Conservation (phyloP, 2,329 filamentous ascomycete genomes). For the Fonsecaea nubica region DNA sequence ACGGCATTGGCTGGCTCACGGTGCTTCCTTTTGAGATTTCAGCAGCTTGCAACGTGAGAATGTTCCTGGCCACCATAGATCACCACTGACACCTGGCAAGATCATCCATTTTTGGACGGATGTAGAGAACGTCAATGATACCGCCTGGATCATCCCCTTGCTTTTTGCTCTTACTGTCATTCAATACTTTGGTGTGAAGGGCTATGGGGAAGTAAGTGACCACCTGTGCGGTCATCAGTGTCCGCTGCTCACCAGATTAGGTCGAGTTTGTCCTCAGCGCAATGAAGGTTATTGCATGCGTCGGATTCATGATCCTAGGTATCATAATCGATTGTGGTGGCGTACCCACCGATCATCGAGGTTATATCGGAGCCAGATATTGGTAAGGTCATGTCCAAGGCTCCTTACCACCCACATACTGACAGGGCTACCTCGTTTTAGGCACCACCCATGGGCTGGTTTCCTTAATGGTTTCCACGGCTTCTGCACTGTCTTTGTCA, state of each 20-base stretch:
- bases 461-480: constrained; percentile 71
- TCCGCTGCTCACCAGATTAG: constrained; percentile 16
- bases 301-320: constrained; percentile 76
- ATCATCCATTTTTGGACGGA: constrained; percentile 66
- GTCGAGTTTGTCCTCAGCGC: constrained; percentile 65
- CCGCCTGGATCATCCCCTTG: constrained; percentile 39
- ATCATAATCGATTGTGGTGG: constrained; percentile 86
- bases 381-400: constrained; percentile 44
- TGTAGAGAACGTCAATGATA: constrained; percentile 41
- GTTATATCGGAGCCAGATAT: constrained; percentile 34
- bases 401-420: neutral
- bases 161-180: constrained; percentile 27
- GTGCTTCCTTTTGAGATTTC: constrained; percentile 60
- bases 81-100: constrained; percentile 55
- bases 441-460: constrained; percentile 50
- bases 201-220: constrained; percentile 44
- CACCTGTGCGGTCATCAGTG: constrained; percentile 11
- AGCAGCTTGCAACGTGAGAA: constrained; percentile 51
- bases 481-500: constrained; percentile 68
- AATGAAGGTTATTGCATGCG: constrained; percentile 64
- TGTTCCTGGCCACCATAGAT: constrained; percentile 38
- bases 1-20: constrained; percentile 62
- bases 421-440: neutral
- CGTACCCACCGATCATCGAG: constrained; percentile 32
- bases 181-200: constrained; percentile 61